Evolutionary conservation across 768 basidiomycete species (phyloP).

Genomic region (Mycena kentingensis): DNA sequence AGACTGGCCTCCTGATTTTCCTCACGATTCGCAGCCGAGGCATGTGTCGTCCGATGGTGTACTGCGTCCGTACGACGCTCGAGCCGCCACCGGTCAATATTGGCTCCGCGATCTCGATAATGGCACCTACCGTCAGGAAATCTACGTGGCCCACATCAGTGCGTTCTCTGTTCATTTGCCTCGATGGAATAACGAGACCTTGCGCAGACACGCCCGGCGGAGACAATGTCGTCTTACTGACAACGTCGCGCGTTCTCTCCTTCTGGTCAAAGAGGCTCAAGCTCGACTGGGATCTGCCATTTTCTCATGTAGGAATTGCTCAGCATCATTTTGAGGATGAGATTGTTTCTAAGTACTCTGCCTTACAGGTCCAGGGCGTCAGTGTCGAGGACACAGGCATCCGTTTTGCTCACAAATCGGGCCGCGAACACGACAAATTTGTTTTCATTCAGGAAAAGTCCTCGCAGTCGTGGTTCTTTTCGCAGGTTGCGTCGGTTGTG

Average conservation of each 20-base stretch:
- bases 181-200: slow-evolving; percentile 6
- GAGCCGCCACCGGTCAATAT: slow-evolving; percentile 91
- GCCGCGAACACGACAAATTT: slow-evolving; percentile 75
- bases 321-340: too few relatives aligned
- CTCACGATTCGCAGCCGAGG: slow-evolving; percentile 58
- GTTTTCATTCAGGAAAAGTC: slow-evolving; percentile 74
- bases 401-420: slow-evolving; percentile 78
- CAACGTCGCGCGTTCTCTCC: slow-evolving; percentile 73
- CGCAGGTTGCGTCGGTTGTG: slow-evolving; percentile 72
- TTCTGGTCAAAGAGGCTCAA: slow-evolving; percentile 85
- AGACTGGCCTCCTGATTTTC: not conserved
- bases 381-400: slow-evolving; percentile 91
- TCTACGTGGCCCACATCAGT: slow-evolving; percentile 93
- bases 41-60: slow-evolving; percentile 87
- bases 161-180: slow-evolving; percentile 28
- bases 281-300: slow-evolving; percentile 89
- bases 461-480: slow-evolving; percentile 81
- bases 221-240: slow-evolving; percentile 81
- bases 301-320: too few relatives aligned
- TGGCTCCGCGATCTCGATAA: slow-evolving; percentile 96
- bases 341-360: too few relatives aligned
- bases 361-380: slow-evolving; percentile 85
- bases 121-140: slow-evolving; percentile 80
- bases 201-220: slow-evolving; percentile 69
- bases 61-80: slow-evolving; percentile 79